These are phyloP conservation scores for Leishmania mexicana DNA, from an alignment of 208 protist genomes.

Conservation along the genomic window DNA sequence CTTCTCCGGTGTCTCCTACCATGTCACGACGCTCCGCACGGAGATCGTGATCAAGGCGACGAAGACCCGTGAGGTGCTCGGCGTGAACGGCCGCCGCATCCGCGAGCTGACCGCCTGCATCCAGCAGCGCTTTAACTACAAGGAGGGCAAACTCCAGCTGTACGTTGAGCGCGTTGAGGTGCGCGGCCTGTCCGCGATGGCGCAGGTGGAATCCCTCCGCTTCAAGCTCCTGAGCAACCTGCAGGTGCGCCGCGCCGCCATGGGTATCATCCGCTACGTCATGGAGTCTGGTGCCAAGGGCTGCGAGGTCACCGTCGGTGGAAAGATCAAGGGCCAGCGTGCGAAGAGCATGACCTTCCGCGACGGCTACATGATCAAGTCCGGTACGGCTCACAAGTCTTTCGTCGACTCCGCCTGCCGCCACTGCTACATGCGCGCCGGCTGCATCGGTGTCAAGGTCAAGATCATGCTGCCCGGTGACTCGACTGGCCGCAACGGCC, in stretches of 20 bases:
- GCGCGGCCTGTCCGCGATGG: slow-evolving; percentile 98
- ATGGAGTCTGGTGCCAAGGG: slow-evolving; percentile 99
- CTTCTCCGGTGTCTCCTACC: slow-evolving; percentile 97
- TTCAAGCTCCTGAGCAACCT: slow-evolving; percentile 98
- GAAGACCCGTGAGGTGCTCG: slow-evolving; percentile 96
- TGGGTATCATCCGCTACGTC: slow-evolving; percentile 98
- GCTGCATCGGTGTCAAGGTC: slow-evolving; percentile 98
- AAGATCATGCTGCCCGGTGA: slow-evolving; percentile 99
- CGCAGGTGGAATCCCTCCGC: slow-evolving; percentile 98
- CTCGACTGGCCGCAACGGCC: slow-evolving; percentile 63
- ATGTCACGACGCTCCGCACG: slow-evolving; percentile 95
- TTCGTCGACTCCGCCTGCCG: slow-evolving; percentile 97
- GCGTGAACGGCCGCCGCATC: slow-evolving; percentile 98
- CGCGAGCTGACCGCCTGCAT: slow-evolving; percentile 98
- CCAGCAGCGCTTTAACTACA: slow-evolving; percentile 99
- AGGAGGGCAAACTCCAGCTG: slow-evolving; percentile 95
- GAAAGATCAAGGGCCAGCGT: slow-evolving; percentile 99
- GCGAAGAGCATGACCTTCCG: slow-evolving; percentile 99
- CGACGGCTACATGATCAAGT: slow-evolving; percentile 99
- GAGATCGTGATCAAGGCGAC: slow-evolving; percentile 99
- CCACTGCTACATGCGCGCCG: slow-evolving; percentile 98
- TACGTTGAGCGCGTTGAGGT: slow-evolving; percentile 97
- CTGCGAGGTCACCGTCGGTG: slow-evolving; percentile 98
- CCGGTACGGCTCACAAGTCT: slow-evolving; percentile 91
- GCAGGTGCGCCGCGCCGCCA: slow-evolving; percentile 98